Evolutionary conservation across 441 rosid genomes (phyloP).

Genomic region (Adansonia madagascariensis): DNA sequence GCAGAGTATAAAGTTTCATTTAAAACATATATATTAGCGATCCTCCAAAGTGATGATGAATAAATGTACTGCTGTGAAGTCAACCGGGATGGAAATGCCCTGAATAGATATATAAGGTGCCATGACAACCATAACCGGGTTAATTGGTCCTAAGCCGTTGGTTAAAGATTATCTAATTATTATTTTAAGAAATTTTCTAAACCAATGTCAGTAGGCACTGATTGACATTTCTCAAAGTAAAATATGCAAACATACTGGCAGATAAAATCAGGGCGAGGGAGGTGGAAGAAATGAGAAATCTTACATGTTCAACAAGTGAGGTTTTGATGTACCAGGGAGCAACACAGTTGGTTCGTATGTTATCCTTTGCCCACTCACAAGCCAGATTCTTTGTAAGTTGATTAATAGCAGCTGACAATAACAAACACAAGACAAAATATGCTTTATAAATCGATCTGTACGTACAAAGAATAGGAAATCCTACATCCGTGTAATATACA

Average conservation of each 20-base stretch:
- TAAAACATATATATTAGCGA: background rate
- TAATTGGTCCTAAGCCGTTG: no score
- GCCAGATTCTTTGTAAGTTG: conserved; percentile 84
- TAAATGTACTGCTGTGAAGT: background rate
- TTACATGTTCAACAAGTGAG: conserved; percentile 72
- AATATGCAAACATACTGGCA: no score
- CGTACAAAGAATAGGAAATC: no score
- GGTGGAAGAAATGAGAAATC: conserved; percentile 16
- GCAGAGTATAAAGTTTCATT: background rate
- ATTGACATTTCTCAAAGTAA: no score
- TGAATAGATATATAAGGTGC: no score
- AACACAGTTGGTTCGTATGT: conserved; percentile 73
- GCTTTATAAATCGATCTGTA: background rate
- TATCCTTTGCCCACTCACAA: conserved; percentile 92
- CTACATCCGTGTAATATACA: background rate
- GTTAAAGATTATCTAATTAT: no score
- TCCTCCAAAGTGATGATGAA: background rate
- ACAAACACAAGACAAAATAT: background rate
- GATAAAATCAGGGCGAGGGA: no score
- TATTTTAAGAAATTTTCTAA: no score
- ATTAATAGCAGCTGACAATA: conserved; percentile 70
- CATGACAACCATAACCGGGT: no score
- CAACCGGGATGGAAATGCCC: no score
- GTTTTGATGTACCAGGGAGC: conserved; percentile 89
- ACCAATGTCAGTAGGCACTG: no score